Percentiles rank a stretch among this genome's conserved stretches.
Conservation (phyloP, 1,284 basidiomycete species). For the Ustilago sp. region DNA sequence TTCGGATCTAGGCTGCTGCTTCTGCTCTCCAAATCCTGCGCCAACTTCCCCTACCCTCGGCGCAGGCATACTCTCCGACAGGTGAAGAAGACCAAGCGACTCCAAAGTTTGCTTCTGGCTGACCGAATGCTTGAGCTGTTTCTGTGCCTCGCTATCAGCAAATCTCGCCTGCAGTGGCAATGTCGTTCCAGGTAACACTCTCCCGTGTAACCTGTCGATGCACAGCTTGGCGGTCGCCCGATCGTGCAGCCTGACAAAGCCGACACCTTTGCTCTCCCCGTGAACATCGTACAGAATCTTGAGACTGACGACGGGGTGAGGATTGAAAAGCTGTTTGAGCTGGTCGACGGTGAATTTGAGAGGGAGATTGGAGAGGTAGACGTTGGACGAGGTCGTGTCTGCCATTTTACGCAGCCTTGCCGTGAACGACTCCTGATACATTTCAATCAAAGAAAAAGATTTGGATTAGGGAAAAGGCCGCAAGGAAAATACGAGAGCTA, state of each 20-base stretch:
- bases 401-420: conserved; percentile 56
- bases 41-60: background rate
- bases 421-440: conserved; percentile 52
- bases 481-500: background rate
- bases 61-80: background rate
- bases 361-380: conserved; percentile 61
- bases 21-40: background rate
- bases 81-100: conserved; percentile 22
- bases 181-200: conserved; percentile 46
- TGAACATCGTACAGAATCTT: conserved; percentile 59
- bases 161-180: conserved; percentile 59
- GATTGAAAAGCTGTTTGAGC: conserved; percentile 62
- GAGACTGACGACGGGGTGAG: conserved; percentile 56
- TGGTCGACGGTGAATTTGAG: conserved; percentile 44
- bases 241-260: conserved; percentile 56
- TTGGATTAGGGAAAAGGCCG: background rate
- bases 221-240: conserved; percentile 55
- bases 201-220: conserved; percentile 57
- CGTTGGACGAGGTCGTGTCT: conserved; percentile 55
- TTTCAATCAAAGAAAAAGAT: background rate
- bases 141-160: conserved; percentile 65
- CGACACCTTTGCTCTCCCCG: conserved; percentile 58
- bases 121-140: conserved; percentile 52
- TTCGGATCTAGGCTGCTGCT: background rate
- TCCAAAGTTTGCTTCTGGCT: conserved; percentile 49